Evolutionary conservation across 208 protist genomes (phyloP).

Genomic region (Leishmania amazonensis): DNA sequence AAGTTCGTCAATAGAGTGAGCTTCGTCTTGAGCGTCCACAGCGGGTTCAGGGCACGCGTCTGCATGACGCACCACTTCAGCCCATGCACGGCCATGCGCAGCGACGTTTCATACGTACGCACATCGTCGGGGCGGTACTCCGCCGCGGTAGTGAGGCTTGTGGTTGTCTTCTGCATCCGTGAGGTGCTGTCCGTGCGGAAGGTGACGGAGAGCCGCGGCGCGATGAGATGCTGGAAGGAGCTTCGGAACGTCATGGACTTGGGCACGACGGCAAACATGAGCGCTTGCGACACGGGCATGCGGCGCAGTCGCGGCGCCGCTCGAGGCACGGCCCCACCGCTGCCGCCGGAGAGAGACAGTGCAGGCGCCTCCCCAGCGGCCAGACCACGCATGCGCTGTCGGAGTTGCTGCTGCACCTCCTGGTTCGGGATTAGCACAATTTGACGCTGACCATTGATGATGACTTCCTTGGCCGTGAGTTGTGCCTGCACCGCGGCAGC

Average conservation of each 20-base stretch:
- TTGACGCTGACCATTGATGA: slow-evolving; percentile 55
- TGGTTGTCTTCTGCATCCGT: slow-evolving; percentile 23
- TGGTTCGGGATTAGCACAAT: slow-evolving; percentile 59
- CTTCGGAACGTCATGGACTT: slow-evolving; percentile 49
- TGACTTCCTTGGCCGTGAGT: slow-evolving; percentile 46
- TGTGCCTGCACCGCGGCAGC: slow-evolving; percentile 27
- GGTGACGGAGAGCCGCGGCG: slow-evolving; percentile 34
- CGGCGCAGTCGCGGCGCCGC: background rate
- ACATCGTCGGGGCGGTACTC: slow-evolving; percentile 48
- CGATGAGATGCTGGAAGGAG: slow-evolving; percentile 63
- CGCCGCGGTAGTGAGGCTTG: slow-evolving; percentile 33
- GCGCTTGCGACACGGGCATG: slow-evolving; percentile 19
- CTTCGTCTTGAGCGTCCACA: slow-evolving; percentile 67
- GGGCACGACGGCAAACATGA: slow-evolving; percentile 48
- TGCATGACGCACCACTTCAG: slow-evolving; percentile 47
- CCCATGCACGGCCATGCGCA: slow-evolving; percentile 40
- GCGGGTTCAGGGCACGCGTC: slow-evolving; percentile 44
- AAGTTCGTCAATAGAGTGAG: slow-evolving; percentile 44
- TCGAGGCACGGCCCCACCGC: background rate
- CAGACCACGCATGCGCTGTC: slow-evolving; percentile 29
- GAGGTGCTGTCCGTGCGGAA: slow-evolving; percentile 43
- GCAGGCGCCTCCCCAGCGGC: background rate
- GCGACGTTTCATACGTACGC: slow-evolving; percentile 38
- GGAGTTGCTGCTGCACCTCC: slow-evolving; percentile 54
- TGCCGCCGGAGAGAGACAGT: background rate